These are phyloP conservation scores for Conticribra guillardii DNA, from an alignment of 108 stramenopile species.

Conservation along the genomic window DNA sequence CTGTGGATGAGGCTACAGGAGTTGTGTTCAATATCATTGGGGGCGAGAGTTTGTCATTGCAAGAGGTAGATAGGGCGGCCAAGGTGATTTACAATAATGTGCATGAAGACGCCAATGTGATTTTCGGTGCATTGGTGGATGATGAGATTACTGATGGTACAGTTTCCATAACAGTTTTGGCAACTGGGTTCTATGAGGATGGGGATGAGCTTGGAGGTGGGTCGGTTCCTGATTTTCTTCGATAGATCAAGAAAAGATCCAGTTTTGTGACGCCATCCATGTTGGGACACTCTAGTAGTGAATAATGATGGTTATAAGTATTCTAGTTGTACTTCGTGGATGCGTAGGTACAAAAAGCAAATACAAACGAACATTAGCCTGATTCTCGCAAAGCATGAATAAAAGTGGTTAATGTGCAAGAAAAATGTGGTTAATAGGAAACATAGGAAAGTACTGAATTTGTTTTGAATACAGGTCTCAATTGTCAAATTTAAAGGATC, in stretches of 20 bases:
- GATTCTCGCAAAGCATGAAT: no score
- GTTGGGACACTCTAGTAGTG: no score
- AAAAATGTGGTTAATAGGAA: no score
- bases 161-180: constrained; percentile 90
- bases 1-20: constrained; percentile 88
- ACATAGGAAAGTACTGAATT: no score
- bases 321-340: no score
- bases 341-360: no score
- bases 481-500: no score
- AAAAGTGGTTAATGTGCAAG: no score
- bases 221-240: constrained; percentile 52
- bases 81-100: constrained; percentile 92
- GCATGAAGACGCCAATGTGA: constrained; percentile 94
- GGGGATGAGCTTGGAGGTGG: constrained; percentile 32
- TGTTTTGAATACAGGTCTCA: no score
- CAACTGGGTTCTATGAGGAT: constrained; percentile 81
- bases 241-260: constrained; percentile 37
- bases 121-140: constrained; percentile 92
- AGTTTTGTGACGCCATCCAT: no score
- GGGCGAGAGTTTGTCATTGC: constrained; percentile 84
- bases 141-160: constrained; percentile 87
- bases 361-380: no score
- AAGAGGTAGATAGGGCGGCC: constrained; percentile 90
- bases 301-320: no score
- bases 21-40: constrained; percentile 94